Base-by-base conservation (phyloP, 805 yeast species). In the Suhomyces sp. region DNA sequence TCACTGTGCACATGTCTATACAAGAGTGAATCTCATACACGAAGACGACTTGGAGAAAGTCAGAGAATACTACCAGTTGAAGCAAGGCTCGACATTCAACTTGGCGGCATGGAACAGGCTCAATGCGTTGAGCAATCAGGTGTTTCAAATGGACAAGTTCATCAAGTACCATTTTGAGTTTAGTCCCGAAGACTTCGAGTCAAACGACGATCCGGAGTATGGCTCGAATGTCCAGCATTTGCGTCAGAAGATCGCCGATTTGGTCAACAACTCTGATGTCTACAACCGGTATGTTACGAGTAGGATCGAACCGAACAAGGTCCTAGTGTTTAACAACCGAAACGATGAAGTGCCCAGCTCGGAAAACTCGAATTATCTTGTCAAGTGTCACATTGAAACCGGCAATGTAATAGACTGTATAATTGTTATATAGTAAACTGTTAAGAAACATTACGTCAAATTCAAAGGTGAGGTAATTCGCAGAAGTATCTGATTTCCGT, bases 131-230 rank as follows among this genome's bases (percentile, higher is more conserved):
- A 60, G 63, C 13, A 31, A 49, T 15, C 53, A 54, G 3, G 49
- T 66, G 5, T 69, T 70, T 52, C 54, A 57, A 9, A 49, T 61
- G 49, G 52, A 59, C n/a, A 48, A 57, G 31, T 67, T 51, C 50
- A 63, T 87, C 31, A 73, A 72, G 24, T 88, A 85, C 64, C 88
- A 87, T 65, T 77, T 87, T 58, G 96, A 88, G 64, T 89, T 89
- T 67, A 82, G 88, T 29, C 94, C 96, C 0, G 92, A 86, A 59
- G 96, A 89, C 60, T 88, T 83, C 63, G 83, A 82, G 55, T 66
- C 69, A 58, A 80, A 80, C 55, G 81, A 69, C 5, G 67, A 88
- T 52, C 86, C 85, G 5, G 92, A 83, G 54, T 78, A 76, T 51
- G 96, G 96, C 0, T 83, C 92, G 8, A 81, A 85, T 17, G 75